phyloP scores from a whole-genome alignment of 169 alveolate genomes.

The Toxoplasma gondii region DNA sequence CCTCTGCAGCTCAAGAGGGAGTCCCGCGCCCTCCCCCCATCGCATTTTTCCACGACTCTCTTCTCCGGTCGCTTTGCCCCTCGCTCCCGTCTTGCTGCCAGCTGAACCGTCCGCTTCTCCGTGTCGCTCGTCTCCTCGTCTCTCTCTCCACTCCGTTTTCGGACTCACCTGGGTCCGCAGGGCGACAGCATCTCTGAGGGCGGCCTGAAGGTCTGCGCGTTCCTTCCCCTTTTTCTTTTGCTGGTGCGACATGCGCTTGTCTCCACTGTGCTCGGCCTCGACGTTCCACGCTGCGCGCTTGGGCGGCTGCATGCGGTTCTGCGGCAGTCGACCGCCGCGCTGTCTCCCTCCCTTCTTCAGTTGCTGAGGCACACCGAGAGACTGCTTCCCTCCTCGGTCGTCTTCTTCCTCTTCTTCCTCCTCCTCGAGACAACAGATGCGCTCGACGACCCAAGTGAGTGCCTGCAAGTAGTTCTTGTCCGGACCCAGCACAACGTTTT shows the following conservation, averaged over 20 bases:
- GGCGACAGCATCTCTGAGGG: background rate
- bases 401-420: background rate
- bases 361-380: constrained; percentile 4
- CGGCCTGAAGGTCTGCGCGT: background rate
- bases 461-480: constrained; percentile 1
- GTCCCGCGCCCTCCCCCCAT: too few species aligned
- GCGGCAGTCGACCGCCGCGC: background rate
- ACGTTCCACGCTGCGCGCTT: background rate
- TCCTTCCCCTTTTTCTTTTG: background rate
- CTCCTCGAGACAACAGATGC: background rate
- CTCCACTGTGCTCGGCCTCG: background rate
- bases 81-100: too few species aligned
- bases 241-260: background rate
- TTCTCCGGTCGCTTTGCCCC: too few species aligned
- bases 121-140: background rate
- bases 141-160: background rate
- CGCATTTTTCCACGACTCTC: too few species aligned
- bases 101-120: background rate
- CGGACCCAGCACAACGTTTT: background rate
- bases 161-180: background rate
- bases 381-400: background rate
- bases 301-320: background rate
- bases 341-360: background rate
- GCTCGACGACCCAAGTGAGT: background rate
- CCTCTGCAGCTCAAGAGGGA: too few species aligned